phyloP scores from a whole-genome alignment of 2,329 filamentous ascomycete genomes.

The Epichloe aotearoae region DNA sequence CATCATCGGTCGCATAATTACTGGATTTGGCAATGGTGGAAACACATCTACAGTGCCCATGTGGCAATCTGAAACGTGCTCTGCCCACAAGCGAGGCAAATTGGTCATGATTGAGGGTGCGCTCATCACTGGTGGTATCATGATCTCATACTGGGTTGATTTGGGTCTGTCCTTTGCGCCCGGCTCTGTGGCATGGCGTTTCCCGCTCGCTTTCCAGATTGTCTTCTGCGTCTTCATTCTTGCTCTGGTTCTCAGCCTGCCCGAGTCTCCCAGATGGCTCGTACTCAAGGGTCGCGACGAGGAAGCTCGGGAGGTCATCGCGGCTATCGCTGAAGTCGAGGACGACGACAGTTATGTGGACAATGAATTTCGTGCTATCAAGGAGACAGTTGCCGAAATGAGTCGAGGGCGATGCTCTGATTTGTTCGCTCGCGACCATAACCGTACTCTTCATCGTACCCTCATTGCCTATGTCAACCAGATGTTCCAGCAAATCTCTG shows the following conservation, averaged over 20 bases:
- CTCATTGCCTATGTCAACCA: constrained; percentile 49
- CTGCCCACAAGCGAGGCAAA: constrained; percentile 43
- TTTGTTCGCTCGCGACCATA: constrained; percentile 43
- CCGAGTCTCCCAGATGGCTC: constrained; percentile 39
- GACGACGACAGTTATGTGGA: constrained; percentile 44
- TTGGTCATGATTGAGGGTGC: constrained; percentile 48
- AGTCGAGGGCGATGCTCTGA: constrained; percentile 47
- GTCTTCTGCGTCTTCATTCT: constrained; percentile 47
- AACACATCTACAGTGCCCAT: constrained; percentile 44
- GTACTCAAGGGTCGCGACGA: constrained; percentile 32
- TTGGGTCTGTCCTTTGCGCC: constrained; percentile 40
- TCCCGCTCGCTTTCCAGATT: constrained; percentile 43
- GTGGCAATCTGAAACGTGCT: constrained; percentile 48
- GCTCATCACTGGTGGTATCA: constrained; percentile 43
- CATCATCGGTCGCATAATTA: constrained; percentile 45
- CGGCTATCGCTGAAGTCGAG: constrained; percentile 41
- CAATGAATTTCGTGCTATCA: constrained; percentile 45
- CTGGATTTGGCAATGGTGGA: constrained; percentile 43
- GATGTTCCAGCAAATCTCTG: constrained; percentile 52
- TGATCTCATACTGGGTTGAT: constrained; percentile 47
- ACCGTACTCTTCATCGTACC: constrained; percentile 44
- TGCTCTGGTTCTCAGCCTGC: constrained; percentile 35
- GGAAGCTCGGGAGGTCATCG: constrained; percentile 33
- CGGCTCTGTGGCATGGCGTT: constrained; percentile 35
- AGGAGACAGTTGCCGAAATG: constrained; percentile 54